Evolutionary conservation across 2,329 filamentous ascomycete genomes (phyloP), one percentile per base, ranked within the genome.

Genomic region (Pyricularia sp.): DNA sequence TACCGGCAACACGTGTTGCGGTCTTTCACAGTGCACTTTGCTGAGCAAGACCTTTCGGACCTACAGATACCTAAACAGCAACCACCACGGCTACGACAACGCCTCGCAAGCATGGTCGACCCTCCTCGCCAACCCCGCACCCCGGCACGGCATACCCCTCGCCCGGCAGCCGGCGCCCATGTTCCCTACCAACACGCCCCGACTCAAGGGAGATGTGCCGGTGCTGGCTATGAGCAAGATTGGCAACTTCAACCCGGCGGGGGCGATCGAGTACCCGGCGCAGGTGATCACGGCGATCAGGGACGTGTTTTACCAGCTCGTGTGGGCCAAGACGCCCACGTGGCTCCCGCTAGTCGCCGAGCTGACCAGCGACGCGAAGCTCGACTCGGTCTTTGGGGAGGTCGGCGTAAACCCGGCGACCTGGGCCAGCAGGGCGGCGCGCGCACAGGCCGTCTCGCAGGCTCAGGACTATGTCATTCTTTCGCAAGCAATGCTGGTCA

Each of bases 401-500:
- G 17, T 66, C 65, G 36, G 36, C 65, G 65, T 66, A 17, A 33
- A 23, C 26, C 31, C 65, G 4, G 65, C 65, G n/a, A 23, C n/a
- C 10, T 55, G 65, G 65, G 65, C 65, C n/a, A 66, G 65, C 23
- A 36, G 65, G n/a, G 31, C 31, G 1, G 65, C 65, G 4, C 31
- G 65, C 11, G 36, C 50, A 4, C 10, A 66, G 20, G 30, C 36
- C 36, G 25, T 66, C 31, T 55, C 31, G 65, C 26, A 26, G 31
- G 65, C 65, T 14, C 20, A 20, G 31, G 36, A 66, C 65, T 14
- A 42, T 31, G 36, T 66, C 4, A 50, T 50, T 28, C 17, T 66
- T 4, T 66, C 65, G 31, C 65, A 66, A 36, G 30, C 36, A 3
- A 66, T 66, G 65, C 65, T 66, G 31, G 65, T 66, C 65, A 66